phyloP scores from a whole-genome alignment of 768 basidiomycete genomes.

The Kockovaella imperatae region DNA sequence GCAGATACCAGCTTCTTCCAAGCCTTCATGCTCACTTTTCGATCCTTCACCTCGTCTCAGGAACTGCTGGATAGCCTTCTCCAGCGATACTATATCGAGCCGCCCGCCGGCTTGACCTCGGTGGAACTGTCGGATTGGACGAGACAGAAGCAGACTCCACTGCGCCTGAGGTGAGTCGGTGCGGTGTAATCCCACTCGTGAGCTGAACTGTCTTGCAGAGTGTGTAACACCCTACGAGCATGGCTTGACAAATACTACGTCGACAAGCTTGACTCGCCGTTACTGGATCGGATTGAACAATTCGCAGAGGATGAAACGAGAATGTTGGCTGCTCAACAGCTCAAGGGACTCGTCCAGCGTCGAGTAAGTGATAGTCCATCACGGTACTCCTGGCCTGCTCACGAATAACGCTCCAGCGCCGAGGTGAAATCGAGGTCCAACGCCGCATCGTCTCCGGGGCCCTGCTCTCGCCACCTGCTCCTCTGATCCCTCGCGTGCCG shows the following conservation, averaged over 20 bases:
- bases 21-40: constrained; percentile 92
- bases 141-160: constrained; percentile 73
- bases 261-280: constrained; percentile 75
- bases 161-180: constrained; percentile 67
- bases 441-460: constrained; percentile 27
- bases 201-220: constrained; percentile 49
- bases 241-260: constrained; percentile 72
- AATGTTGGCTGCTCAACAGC: constrained; percentile 56
- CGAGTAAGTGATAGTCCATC: constrained; percentile 53
- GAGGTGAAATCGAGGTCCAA: constrained; percentile 19
- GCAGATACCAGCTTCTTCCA: constrained; percentile 71
- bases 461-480: constrained; percentile 31
- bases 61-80: constrained; percentile 76
- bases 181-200: background rate
- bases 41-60: constrained; percentile 78
- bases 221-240: constrained; percentile 80
- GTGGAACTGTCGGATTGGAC: constrained; percentile 70
- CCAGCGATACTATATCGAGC: constrained; percentile 66
- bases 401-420: constrained; percentile 5
- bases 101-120: constrained; percentile 60
- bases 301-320: constrained; percentile 55
- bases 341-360: constrained; percentile 67
- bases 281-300: constrained; percentile 71
- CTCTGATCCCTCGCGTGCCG: constrained; percentile 28
- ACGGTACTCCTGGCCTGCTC: background rate